These are phyloP conservation scores for Saccharum officinarum DNA, from an alignment of 176 grass and related monocot genomes.

Conservation along the genomic window DNA sequence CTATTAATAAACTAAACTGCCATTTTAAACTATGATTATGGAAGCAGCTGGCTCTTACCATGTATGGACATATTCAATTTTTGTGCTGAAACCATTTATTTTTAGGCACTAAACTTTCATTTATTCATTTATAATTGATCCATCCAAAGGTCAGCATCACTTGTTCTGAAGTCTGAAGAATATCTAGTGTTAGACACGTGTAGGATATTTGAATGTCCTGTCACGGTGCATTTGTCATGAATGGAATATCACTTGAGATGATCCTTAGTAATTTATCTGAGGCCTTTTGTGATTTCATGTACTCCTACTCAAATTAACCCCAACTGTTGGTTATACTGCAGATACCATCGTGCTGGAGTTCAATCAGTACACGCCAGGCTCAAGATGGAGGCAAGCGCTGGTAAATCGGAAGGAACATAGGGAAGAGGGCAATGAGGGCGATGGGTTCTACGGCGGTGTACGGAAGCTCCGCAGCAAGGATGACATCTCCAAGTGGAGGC, in stretches of 20 bases:
- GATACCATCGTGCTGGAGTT: slow-evolving; percentile 79
- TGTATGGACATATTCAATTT: slow-evolving; percentile 12
- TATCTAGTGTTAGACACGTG: neutral
- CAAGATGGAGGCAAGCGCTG: slow-evolving; percentile 78
- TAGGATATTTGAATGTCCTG: neutral
- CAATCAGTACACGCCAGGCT: slow-evolving; percentile 86
- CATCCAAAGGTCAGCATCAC: neutral
- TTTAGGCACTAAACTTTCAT: slow-evolving; percentile 15
- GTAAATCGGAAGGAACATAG: slow-evolving; percentile 69
- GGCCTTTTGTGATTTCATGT: neutral
- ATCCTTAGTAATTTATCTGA: neutral
- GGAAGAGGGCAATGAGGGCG: slow-evolving; percentile 84
- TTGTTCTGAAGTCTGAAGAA: neutral
- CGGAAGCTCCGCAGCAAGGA: slow-evolving; percentile 70
- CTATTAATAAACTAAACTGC: neutral
- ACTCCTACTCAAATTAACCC: neutral
- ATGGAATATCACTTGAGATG: neutral
- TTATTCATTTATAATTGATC: neutral
- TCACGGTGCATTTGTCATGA: neutral
- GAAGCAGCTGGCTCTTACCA: slow-evolving; percentile 15
- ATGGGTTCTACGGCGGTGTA: slow-evolving; percentile 91
- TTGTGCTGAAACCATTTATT: neutral
- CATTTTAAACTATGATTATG: neutral
- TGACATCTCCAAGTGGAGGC: slow-evolving; percentile 78
- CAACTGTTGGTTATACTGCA: slow-evolving; percentile 22